phyloP scores from a whole-genome alignment of 192 early-diverging fungal genomes.

The Obelidium mucronatum region DNA sequence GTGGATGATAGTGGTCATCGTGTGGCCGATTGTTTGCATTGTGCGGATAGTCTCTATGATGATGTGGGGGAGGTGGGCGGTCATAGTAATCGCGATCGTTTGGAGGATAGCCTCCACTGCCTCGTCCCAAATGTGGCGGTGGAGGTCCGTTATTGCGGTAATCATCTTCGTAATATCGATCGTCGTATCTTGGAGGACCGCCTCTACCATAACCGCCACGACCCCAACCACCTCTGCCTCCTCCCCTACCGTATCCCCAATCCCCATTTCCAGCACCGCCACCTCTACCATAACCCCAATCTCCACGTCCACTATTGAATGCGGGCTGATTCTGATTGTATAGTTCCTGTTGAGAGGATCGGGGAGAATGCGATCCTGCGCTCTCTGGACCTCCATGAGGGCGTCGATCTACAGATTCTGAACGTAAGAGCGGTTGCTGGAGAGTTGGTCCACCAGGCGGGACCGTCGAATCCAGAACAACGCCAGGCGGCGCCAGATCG shows the following conservation, averaged over 20 bases:
- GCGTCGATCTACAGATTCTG: no score
- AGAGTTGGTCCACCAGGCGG: no score
- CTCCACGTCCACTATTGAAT: no score
- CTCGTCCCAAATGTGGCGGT: not conserved
- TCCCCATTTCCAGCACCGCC: not conserved
- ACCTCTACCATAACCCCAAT: no score
- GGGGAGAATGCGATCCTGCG: no score
- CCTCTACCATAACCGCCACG: not conserved
- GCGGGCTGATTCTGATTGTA: no score
- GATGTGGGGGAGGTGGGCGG: not conserved
- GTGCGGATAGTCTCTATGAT: not conserved
- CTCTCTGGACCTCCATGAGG: no score
- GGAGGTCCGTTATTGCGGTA: not conserved
- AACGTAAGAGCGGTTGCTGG: no score
- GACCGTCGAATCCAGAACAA: no score
- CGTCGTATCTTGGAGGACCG: constrained; percentile 5
- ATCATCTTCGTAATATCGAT: constrained; percentile 18
- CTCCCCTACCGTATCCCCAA: not conserved
- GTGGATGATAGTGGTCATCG: constrained; percentile 15
- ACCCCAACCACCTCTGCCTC: not conserved
- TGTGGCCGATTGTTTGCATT: not conserved
- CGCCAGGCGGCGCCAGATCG: no score
- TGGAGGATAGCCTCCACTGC: not conserved
- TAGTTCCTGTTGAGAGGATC: no score
- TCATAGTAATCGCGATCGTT: not conserved